Evolutionary conservation across 441 rosid species (phyloP), one percentile per base, ranked within the genome.

Genomic region (Syzygium malaccense): DNA sequence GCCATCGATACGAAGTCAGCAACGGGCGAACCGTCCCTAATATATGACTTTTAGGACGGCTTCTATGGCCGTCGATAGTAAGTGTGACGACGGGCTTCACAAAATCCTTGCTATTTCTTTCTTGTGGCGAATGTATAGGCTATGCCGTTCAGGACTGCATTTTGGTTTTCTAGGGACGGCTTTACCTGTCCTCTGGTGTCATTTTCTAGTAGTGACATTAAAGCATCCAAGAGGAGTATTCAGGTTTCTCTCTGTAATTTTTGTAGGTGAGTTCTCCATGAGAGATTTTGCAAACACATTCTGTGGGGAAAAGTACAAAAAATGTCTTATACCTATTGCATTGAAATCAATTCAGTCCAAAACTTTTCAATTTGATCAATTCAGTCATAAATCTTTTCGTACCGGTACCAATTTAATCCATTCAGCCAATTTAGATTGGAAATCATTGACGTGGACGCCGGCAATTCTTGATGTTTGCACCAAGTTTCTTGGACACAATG

Each of bases 381-480:
- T 45, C 9, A 7, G 9, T 45, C 9, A 2, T 45, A 45, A 45
- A 45, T 45, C 48, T 45, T 45, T 45, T 45, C 9, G 9, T 1
- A 45, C 1, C 7, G 48, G 9, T 45, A 45, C 9, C 48, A 45
- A 45, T 45, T 45, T 45, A 45, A 45, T 45, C 48, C 9, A 45
- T 45, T 0, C 9, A 2, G 48, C 9, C 0, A 45, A 45, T 7
- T 45, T 45, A 0, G 48, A 2, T 0, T 0, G 9, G 48, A 45
- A 45, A 45, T 45, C 2, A 45, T 0, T 45, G 48, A 45, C 48
- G 0, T 45, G 48, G 9, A 45, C 48, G 2, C 48, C 48, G 48
- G 9, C 9, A 45, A 9, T 45, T 45, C 9, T 7, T 45, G 5
- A 37, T 41, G n/a, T 12, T 75, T 75, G 83, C n/a, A 71, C 51